phyloP scores from a whole-genome alignment of 208 protist species.

The Tritrichomonas musculus region DNA sequence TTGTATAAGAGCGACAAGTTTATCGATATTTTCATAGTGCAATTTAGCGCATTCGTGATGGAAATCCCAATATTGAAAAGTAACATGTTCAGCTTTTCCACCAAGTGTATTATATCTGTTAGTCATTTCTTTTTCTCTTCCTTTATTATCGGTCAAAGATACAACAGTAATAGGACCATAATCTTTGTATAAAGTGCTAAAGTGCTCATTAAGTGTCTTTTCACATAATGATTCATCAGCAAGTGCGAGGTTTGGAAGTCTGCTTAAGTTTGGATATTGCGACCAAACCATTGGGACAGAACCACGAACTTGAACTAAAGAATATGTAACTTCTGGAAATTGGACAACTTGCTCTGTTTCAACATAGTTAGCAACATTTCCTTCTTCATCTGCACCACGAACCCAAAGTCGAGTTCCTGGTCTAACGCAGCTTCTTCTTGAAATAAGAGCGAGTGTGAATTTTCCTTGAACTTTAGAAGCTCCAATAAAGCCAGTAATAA shows the following conservation, averaged over 20 bases:
- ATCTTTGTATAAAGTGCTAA: not conserved
- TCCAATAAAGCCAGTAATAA: not conserved
- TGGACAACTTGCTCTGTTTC: constrained; percentile 39
- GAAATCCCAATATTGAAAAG: constrained; percentile 40
- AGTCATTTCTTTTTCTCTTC: constrained; percentile 19
- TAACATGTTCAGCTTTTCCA: not conserved
- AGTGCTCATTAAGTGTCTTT: not conserved
- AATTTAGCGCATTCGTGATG: constrained; percentile 40
- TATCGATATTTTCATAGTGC: constrained; percentile 40
- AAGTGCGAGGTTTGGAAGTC: not conserved
- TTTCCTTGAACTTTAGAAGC: not conserved
- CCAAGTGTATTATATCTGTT: constrained; percentile 28
- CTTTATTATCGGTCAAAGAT: constrained; percentile 34
- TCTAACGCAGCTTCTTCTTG: not conserved
- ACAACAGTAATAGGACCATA: constrained; percentile 36
- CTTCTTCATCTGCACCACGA: constrained; percentile 36
- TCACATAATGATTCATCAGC: not conserved
- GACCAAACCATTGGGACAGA: constrained; percentile 37
- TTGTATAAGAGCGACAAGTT: not conserved
- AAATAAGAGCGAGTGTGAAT: constrained; percentile 31
- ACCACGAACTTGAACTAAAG: constrained; percentile 39
- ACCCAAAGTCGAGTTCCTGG: constrained; percentile 39
- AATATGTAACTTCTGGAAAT: not conserved
- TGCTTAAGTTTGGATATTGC: constrained; percentile 16
- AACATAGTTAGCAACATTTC: constrained; percentile 38